Evolutionary conservation across 73 alveolate species (phyloP), one percentile per base, ranked within the genome.

Genomic region (Blepharisma stoltei): DNA sequence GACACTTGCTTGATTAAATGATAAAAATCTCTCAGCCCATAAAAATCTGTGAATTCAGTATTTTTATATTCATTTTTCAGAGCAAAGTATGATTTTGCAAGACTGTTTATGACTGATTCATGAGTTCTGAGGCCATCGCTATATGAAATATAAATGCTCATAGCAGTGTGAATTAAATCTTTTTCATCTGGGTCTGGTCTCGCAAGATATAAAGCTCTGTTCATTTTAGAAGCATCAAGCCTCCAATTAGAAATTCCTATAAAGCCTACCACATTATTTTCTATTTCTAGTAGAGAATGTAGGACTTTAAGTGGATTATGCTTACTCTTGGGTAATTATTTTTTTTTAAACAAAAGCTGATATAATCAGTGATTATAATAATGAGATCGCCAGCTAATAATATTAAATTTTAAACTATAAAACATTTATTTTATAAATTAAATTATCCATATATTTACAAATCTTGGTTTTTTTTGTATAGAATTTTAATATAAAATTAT

Each of bases 1-100:
- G 79, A 69, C 2, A 69, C 60, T n/a, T 44, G 23, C 5, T 69
- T 69, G 20, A 69, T 78, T n/a, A 88, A 52, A 70, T 84, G 81
- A 83, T 88, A 91, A 80, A 88, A 91, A 85, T 91, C 97, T 73
- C 97, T 88, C 23, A 86, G 82, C 3, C 97, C 97, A 84, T 88
- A 91, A 77, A 88, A 90, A 68, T 88, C 86, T 41, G 43, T 7
- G n/a, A n/a, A 43, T 11, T 21, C 37, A 4, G 37, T 27, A 25
- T 60, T 25, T 37, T 60, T 60, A 9, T 11, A 11, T 11, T n/a
- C 37, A 14, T 25, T 25, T 37, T 60, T 60, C 37, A 60, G 41
- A 21, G 1, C 70, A 60, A 60, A 60, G 4, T 60, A 60, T 9
- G 55, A 21, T 60, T 60, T 60, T 1, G 76, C 37, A 1, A 60